Evolutionary conservation across 768 basidiomycete genomes (phyloP), one percentile per base, ranked within the genome.

Genomic region (Clitopilus hobsonii): DNA sequence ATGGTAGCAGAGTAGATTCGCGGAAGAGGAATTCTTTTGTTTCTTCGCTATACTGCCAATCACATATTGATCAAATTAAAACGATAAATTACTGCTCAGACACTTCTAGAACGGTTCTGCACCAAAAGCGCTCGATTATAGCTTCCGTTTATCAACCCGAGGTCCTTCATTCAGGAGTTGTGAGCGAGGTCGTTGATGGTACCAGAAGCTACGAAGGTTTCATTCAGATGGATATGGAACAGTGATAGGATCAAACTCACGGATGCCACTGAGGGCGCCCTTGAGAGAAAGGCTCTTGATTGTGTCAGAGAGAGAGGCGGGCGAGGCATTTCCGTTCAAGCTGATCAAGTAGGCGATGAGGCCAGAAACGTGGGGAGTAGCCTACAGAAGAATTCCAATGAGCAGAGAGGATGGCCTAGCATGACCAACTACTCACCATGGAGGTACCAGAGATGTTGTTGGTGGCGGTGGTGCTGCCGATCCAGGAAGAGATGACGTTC

Each of bases 341-440:
- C 59, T 54, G 38, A 75, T 67, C 49, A 74, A 58, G 51, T 71
- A 73, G 24, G 75, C 74, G 23, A 74, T 63, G 49, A 76, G 63
- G 22, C 76, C 76, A 16, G 74, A 63, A 25, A 77, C 61, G 54
- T 76, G 71, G 23, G 76, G 72, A 25, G 74, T 68, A 49, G 75
- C 71, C 70, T 67, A 58, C 1, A 25, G 28, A 8, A 47, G 36
- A 18, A 10, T 45, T 11, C n/a, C 11, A 2, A 45, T 11, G 18
- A 18, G n/a, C n/a, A 11, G 32, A 41, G 41, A 22, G 18, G n/a
- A n/a, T 10, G 29, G 10, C 10, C 47, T 11, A 20, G 27, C 5
- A 38, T 41, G 10, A 10, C 13, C 18, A 22, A n/a, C 2, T 22
- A 52, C 59, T 38, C 25, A 65, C 69, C 71, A 66, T 69, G 27